Conservation (phyloP, 1,139 yeast genomes). For the Lodderomyces beijingensis region DNA sequence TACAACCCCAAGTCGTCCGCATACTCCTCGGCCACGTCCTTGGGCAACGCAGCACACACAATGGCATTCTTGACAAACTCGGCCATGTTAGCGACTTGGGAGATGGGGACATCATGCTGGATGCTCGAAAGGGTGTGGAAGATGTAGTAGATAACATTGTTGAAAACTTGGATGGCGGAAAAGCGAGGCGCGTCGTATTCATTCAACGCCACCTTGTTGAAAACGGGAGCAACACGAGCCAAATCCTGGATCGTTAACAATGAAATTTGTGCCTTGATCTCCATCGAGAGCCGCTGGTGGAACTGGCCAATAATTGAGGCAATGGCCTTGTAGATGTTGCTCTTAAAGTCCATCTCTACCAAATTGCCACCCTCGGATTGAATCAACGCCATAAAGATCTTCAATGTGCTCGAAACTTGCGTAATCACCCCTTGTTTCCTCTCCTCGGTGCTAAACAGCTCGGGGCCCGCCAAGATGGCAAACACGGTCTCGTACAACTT, state of each 20-base stretch:
- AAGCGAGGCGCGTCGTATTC: slow-evolving; percentile 4
- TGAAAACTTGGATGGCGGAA: slow-evolving; percentile 14
- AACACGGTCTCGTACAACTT: slow-evolving; percentile 51
- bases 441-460: slow-evolving; percentile 33
- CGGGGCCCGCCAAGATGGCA: slow-evolving; percentile 50
- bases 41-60: slow-evolving; percentile 23
- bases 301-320: slow-evolving; percentile 28
- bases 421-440: slow-evolving; percentile 29
- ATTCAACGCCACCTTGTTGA: slow-evolving; percentile 13
- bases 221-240: slow-evolving; percentile 14
- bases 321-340: slow-evolving; percentile 28
- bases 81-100: slow-evolving; percentile 10
- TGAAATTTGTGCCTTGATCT: slow-evolving; percentile 17
- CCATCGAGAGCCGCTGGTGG: slow-evolving; percentile 23
- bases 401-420: slow-evolving; percentile 21
- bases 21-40: slow-evolving; percentile 28
- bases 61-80: slow-evolving; percentile 21
- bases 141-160: slow-evolving; percentile 18
- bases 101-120: slow-evolving; percentile 24
- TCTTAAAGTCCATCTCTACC: slow-evolving; percentile 20
- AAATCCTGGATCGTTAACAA: slow-evolving; percentile 21
- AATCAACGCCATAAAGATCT: slow-evolving; percentile 18
- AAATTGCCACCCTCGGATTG: slow-evolving; percentile 16
- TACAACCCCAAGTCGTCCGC: slow-evolving; percentile 59
- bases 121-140: slow-evolving; percentile 23